Conservation (phyloP, 2,329 filamentous ascomycete genomes). For the Zalaria sp. region DNA sequence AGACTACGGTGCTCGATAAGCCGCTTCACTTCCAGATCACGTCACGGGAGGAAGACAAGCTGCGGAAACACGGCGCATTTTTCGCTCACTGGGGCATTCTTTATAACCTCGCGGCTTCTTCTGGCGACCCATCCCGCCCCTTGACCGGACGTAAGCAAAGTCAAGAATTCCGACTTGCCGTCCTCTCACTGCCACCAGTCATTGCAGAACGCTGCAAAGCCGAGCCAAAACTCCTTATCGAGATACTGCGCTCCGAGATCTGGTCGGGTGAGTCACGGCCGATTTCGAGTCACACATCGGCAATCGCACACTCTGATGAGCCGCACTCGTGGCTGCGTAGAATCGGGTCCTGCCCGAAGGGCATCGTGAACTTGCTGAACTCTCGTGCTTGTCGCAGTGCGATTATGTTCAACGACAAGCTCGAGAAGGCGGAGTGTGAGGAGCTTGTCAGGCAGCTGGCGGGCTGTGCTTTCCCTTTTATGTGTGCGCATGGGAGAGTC, state of each 20-base stretch:
- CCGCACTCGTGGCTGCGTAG: slow-evolving; percentile 40
- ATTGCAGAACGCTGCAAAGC: slow-evolving; percentile 63
- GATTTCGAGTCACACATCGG: neutral
- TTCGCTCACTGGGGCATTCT: slow-evolving; percentile 65
- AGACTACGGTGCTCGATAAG: slow-evolving; percentile 25
- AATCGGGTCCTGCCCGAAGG: slow-evolving; percentile 57
- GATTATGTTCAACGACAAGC: slow-evolving; percentile 71
- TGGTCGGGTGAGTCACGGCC: neutral
- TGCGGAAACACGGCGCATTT: slow-evolving; percentile 38
- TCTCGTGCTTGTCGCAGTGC: slow-evolving; percentile 66
- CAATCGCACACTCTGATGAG: neutral
- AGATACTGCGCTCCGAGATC: slow-evolving; percentile 59
- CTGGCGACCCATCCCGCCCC: neutral
- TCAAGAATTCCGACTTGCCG: slow-evolving; percentile 12
- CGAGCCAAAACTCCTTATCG: slow-evolving; percentile 58
- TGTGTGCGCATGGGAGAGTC: slow-evolving; percentile 63
- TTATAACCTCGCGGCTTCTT: slow-evolving; percentile 35
- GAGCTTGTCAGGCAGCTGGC: slow-evolving; percentile 44
- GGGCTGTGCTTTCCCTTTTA: slow-evolving; percentile 58
- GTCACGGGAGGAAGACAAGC: slow-evolving; percentile 42
- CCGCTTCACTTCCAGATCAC: slow-evolving; percentile 54
- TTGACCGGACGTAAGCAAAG: slow-evolving; percentile 2
- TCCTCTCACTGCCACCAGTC: slow-evolving; percentile 51
- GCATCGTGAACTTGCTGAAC: slow-evolving; percentile 63
- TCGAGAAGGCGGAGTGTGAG: slow-evolving; percentile 44